Percentiles rank a stretch among this genome's conserved stretches.
These are phyloP conservation scores for Patellifolia procumbens DNA, from an alignment of 179 eudicot genomes.

Conservation along the genomic window DNA sequence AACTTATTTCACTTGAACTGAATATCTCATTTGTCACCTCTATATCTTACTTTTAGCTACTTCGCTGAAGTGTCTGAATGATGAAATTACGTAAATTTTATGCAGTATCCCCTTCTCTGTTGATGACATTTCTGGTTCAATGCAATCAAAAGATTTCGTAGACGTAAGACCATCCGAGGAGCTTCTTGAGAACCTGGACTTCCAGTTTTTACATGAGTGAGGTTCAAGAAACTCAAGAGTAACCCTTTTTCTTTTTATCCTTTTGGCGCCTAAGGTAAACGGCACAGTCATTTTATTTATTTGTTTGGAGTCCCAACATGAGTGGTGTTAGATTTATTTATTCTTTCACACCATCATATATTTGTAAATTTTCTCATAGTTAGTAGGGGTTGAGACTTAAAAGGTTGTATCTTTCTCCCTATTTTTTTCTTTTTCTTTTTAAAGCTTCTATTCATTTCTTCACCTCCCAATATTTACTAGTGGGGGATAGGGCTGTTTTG, in stretches of 20 bases:
- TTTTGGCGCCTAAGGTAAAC: constrained; percentile 22
- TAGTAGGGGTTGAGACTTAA: constrained; percentile 24
- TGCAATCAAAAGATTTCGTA: constrained; percentile 63
- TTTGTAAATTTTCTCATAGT: constrained; percentile 40
- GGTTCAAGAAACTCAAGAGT: constrained; percentile 32
- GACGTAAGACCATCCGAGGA: constrained; percentile 66
- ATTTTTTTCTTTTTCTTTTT: constrained; percentile 10
- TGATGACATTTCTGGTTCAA: constrained; percentile 68
- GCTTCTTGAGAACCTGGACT: constrained; percentile 79
- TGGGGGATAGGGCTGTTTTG: constrained; percentile 9
- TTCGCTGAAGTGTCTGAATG: background rate
- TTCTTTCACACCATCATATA: constrained; percentile 35
- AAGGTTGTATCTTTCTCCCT: constrained; percentile 16
- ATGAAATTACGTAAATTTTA: background rate
- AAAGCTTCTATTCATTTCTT: constrained; percentile 29
- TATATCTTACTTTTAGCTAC: background rate
- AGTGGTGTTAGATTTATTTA: constrained; percentile 32
- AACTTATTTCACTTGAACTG: too few relatives aligned
- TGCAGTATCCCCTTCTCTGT: constrained; percentile 89
- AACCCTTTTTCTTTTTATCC: background rate
- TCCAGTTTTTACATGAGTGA: constrained; percentile 84
- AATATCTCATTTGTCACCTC: too few relatives aligned
- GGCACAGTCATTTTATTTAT: constrained; percentile 27
- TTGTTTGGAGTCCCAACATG: constrained; percentile 28
- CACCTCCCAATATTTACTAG: constrained; percentile 25